Conservation (phyloP, 2,329 filamentous ascomycete species). For the Dactylellina sp. region DNA sequence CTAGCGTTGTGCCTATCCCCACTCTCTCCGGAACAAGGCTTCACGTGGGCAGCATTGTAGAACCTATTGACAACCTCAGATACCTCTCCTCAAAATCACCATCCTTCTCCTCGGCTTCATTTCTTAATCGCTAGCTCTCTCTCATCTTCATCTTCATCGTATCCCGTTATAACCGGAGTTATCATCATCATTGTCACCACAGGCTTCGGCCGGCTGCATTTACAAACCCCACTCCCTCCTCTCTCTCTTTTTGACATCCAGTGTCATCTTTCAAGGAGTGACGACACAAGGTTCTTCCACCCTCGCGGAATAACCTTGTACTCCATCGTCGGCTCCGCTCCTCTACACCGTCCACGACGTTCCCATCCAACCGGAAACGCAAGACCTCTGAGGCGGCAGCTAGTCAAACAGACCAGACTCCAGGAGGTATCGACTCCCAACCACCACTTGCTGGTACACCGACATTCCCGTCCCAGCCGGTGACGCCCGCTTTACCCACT, state of each 20-base stretch:
- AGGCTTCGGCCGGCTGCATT: background rate
- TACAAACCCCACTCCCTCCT: slow-evolving; percentile 4
- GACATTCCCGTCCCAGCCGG: slow-evolving; percentile 3
- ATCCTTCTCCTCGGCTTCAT: background rate
- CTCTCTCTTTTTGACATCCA: background rate
- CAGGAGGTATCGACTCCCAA: slow-evolving; percentile 33
- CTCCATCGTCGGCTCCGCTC: slow-evolving; percentile 15
- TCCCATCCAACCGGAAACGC: slow-evolving; percentile 50
- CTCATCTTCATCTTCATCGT: background rate
- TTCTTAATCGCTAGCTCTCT: slow-evolving; percentile 5
- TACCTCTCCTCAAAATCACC: no score
- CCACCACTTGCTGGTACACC: slow-evolving; percentile 15
- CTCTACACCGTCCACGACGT: slow-evolving; percentile 41
- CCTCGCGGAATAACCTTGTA: slow-evolving; percentile 45
- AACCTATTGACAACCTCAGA: slow-evolving; percentile 1
- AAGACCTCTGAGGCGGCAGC: slow-evolving; percentile 44
- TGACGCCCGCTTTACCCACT: slow-evolving; percentile 7
- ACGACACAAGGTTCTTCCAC: slow-evolving; percentile 55
- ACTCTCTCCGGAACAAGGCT: slow-evolving; percentile 22
- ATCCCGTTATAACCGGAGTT: background rate
- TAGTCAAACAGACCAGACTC: slow-evolving; percentile 24
- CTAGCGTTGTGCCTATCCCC: slow-evolving; percentile 12
- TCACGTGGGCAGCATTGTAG: slow-evolving; percentile 38
- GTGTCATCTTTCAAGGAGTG: slow-evolving; percentile 12
- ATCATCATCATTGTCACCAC: background rate